Conservation (phyloP, 495 filamentous ascomycete species). For the Polyplosphaeria fusca region DNA sequence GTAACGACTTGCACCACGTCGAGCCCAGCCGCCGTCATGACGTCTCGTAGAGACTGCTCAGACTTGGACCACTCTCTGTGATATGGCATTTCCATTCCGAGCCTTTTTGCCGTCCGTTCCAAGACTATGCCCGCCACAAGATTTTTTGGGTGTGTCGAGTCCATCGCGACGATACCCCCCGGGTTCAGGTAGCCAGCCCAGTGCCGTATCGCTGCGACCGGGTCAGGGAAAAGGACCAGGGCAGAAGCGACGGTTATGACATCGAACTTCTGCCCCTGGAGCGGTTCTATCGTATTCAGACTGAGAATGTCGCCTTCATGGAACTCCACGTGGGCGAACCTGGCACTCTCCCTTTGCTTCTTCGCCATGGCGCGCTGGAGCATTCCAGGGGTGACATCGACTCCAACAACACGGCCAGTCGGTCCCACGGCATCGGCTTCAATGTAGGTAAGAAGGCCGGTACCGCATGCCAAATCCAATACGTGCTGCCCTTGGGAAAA, state of each 20-base stretch:
- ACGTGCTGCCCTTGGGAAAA: slow-evolving; percentile 38
- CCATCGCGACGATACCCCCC: slow-evolving; percentile 38
- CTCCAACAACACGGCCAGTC: slow-evolving; percentile 41
- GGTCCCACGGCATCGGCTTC: slow-evolving; percentile 39
- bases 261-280: slow-evolving; percentile 39
- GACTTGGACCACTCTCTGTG: slow-evolving; percentile 34
- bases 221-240: slow-evolving; percentile 41
- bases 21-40: slow-evolving; percentile 16
- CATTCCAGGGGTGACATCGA: slow-evolving; percentile 46
- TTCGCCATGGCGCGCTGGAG: slow-evolving; percentile 39
- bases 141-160: slow-evolving; percentile 31
- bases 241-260: slow-evolving; percentile 41
- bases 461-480: slow-evolving; percentile 49
- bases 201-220: slow-evolving; percentile 33
- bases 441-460: slow-evolving; percentile 43
- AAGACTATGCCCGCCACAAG: slow-evolving; percentile 21
- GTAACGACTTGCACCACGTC: slow-evolving; percentile 15
- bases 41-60: slow-evolving; percentile 11
- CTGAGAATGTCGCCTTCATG: slow-evolving; percentile 42
- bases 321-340: slow-evolving; percentile 37
- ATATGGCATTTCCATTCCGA: slow-evolving; percentile 24
- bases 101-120: slow-evolving; percentile 24
- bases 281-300: slow-evolving; percentile 30
- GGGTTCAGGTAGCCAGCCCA: slow-evolving; percentile 42
- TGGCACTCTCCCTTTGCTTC: slow-evolving; percentile 18